Base-by-base conservation (phyloP, 768 basidiomycete genomes). In the Trametes cingulata region DNA sequence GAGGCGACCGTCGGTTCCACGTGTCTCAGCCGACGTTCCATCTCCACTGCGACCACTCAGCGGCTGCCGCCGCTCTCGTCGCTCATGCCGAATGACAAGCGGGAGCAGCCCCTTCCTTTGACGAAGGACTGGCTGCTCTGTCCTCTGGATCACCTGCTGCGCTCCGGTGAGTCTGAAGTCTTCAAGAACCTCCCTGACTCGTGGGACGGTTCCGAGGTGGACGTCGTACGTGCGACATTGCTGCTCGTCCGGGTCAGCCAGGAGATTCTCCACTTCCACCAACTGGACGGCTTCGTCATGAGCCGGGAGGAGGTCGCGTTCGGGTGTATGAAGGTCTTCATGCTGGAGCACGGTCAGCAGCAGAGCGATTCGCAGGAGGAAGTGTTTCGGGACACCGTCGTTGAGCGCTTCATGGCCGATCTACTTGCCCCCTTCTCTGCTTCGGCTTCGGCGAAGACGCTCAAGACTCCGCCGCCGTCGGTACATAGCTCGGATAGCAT, bases 291-390 rank as follows among this genome's bases (percentile, higher is more conserved):
- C 22, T 80, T 83, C 14, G 67, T 76, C 8, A 70, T 86, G 68
- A 76, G 73, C 17, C 77, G 82, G 43, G 83, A 85, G 52, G 84
- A 88, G 62, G 74, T 80, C 1, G 77, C 90, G 5, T 88, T 95
- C 65, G 83, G 80, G 19, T 89, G 93, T 63, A 95, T 97, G 92
- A 92, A 91, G 64, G 85, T 97, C 15, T 94, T 93, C 74, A 95
- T 97, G 94, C 84, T 98, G 27, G 95, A 98, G 71, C 91, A 96
- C 69, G 92, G 84, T 1, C 87, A 91, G 52, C 73, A 64, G 42
- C 67, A 66, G 57, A 67, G 61, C 36, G 66, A 65, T 35, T 70
- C 63, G 36, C 62, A 49, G 9, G 83, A 78, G 43, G 90, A 95
- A 65, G 86, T 97, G 2, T 98, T 92, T 74, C 79, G 93, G n/a